Base-by-base conservation (phyloP, 176 grass and related monocot genomes). In the Triticum monococcum region DNA sequence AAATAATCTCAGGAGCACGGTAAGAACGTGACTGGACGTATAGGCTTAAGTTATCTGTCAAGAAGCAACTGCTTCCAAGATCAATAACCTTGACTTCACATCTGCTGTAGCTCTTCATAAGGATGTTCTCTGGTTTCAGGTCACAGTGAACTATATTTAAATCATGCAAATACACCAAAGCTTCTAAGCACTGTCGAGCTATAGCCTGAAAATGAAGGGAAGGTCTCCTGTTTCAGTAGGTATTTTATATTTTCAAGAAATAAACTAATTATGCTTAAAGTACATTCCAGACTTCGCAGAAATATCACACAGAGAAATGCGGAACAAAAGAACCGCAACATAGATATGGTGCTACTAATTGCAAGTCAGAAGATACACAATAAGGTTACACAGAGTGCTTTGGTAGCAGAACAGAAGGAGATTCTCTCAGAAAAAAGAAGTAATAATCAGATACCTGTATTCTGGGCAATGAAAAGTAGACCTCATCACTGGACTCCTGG, bases 21-120 rank as follows among this genome's bases (percentile, higher is more conserved):
- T 99, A 99, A 56, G 97, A 99, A 63, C 97, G 93, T 85, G 97
- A 99, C 40, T 99, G 97, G n/a, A 99, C 87, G 85, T 99, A 96
- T 33, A 92, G 76, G 67, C 40, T 96, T 60, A 99, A 90, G 70
- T 88, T 96, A 81, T 99, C 94, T 50, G 90, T 88, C 59, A 92
- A 88, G 84, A 99, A 99, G 82, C 97, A 99, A 80, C 97, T 99
- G 83, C 97, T 99, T 88, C 97, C 97, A 81, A 99, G 92, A 90
- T 99, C 97, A 73, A 99, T 99, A 86, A 99, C 87, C 79, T 99
- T 99, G 64, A 99, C 88, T 86, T 99, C 97, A 91, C 97, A 94
- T 92, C 94, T 92, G 77, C 90, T 96, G 77, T 99, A 99, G 87
- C 92, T 99, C 90, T 99, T 94, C 77, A 99, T 94, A 71, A 99